Conservation (phyloP, 495 filamentous ascomycete species). For the Astrocystis sublimbata region DNA sequence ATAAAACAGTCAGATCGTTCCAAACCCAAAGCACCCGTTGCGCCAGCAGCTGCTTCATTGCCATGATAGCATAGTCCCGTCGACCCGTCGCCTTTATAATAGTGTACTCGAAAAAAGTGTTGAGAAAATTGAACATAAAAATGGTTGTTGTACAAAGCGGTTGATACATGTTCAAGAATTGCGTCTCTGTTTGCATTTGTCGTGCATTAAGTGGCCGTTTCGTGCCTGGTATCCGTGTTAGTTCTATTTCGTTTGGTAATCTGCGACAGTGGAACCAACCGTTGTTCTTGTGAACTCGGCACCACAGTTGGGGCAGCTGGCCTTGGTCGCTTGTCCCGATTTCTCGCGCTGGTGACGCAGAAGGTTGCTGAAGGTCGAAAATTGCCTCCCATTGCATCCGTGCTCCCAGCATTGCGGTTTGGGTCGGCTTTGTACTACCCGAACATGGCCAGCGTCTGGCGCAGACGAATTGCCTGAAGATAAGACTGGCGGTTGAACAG, state of each 20-base stretch:
- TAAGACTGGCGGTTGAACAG: slow-evolving; percentile 34
- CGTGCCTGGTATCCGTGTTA: slow-evolving; percentile 52
- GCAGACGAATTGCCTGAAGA: slow-evolving; percentile 27
- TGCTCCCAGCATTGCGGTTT: slow-evolving; percentile 97
- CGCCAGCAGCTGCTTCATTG: slow-evolving; percentile 10
- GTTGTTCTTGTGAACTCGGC: slow-evolving; percentile 92
- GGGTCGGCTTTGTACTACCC: slow-evolving; percentile 72
- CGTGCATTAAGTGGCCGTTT: slow-evolving; percentile 84
- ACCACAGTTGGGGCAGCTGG: slow-evolving; percentile 81
- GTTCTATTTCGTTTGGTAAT: neutral
- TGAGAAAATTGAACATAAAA: neutral
- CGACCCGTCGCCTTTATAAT: slow-evolving; percentile 10
- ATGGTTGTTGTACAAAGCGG: slow-evolving; percentile 13
- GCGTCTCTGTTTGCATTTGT: slow-evolving; percentile 78
- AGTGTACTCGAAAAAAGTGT: neutral
- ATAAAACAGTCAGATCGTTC: neutral
- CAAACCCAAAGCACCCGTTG: slow-evolving; percentile 12
- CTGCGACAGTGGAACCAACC: slow-evolving; percentile 14
- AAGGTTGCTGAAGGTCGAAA: slow-evolving; percentile 94
- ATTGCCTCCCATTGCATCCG: slow-evolving; percentile 90
- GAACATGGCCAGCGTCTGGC: slow-evolving; percentile 54
- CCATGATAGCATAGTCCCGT: slow-evolving; percentile 15
- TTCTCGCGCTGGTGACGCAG: slow-evolving; percentile 92
- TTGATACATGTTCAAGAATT: slow-evolving; percentile 33
- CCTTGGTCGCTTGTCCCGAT: slow-evolving; percentile 83